These are phyloP conservation scores for Mortierella hygrophila DNA, from an alignment of 192 early-diverging fungal genomes.

Conservation along the genomic window DNA sequence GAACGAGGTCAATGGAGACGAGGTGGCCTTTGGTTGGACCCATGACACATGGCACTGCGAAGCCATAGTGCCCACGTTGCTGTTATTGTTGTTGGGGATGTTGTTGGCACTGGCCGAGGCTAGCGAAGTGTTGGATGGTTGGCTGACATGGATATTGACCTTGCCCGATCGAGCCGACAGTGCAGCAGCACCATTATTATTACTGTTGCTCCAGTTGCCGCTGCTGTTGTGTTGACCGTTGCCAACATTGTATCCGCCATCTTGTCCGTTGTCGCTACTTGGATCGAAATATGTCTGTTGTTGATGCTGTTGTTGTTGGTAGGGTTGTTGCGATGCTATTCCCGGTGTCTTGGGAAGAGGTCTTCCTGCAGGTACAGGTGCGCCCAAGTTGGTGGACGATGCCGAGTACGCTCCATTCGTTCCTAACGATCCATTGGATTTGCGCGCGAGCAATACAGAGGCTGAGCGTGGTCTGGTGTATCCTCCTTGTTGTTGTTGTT, in stretches of 20 bases:
- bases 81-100: constrained; percentile 10
- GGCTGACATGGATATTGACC: constrained; percentile 24
- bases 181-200: neutral
- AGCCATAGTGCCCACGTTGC: neutral
- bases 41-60: constrained; percentile 5
- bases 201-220: neutral
- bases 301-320: constrained; percentile 14
- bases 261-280: neutral
- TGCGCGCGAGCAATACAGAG: neutral
- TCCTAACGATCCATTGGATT: neutral
- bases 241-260: neutral
- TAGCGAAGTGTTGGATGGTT: neutral
- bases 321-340: neutral
- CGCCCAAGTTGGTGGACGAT: neutral
- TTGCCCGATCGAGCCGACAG: constrained; percentile 4
- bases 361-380: constrained; percentile 5
- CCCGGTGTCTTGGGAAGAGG: constrained; percentile 25
- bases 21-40: constrained; percentile 13
- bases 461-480: neutral
- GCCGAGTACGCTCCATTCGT: neutral
- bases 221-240: neutral
- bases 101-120: constrained; percentile 10
- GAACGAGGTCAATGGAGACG: neutral
- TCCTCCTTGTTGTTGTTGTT: constrained; percentile 24
- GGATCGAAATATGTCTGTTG: constrained; percentile 17